Conservation (phyloP, 306 rosid species). For the Malus asiatica region DNA sequence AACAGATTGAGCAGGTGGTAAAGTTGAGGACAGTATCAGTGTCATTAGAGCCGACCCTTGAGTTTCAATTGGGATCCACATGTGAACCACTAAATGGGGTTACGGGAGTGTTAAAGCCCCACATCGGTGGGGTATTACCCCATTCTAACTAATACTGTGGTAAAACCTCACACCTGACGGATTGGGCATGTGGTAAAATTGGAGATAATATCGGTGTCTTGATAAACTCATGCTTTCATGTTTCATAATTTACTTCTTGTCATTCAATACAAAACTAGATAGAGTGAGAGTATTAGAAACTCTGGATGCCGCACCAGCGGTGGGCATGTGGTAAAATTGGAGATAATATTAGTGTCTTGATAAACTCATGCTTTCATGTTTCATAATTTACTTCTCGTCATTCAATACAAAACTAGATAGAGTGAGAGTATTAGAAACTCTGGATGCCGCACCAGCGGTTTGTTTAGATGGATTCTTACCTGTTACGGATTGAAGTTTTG, state of each 20-base stretch:
- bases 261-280: not conserved
- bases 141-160: no score
- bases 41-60: no score
- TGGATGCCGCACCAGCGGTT: constrained; percentile 1
- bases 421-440: not conserved
- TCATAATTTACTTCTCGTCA: not conserved
- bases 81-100: no score
- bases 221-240: not conserved
- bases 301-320: constrained; percentile 2
- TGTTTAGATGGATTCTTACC: constrained; percentile 5
- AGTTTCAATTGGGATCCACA: no score
- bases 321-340: no score
- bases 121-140: no score
- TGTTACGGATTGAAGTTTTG: not conserved
- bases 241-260: not conserved
- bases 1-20: no score
- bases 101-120: no score
- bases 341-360: no score
- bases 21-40: no score
- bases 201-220: not conserved
- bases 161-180: no score
- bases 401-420: not conserved
- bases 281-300: not conserved
- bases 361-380: not conserved
- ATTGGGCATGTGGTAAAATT: no score